Percentiles rank a stretch among this genome's conserved stretches.
Conservation (phyloP, 208 protist genomes). For the Leishmania guyanensis region DNA sequence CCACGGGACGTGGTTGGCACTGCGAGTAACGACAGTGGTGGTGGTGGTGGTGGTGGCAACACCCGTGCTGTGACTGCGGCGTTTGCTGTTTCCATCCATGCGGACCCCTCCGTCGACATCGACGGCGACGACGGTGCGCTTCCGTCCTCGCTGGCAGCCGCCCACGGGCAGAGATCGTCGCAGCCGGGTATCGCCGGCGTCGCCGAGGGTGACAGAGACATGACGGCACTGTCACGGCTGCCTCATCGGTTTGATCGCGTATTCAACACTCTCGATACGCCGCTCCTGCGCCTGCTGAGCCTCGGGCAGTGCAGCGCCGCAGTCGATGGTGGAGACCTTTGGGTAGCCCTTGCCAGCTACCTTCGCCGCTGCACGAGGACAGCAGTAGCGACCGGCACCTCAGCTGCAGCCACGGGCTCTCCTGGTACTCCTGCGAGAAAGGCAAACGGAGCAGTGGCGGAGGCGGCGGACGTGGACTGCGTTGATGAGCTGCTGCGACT, state of each 20-base stretch:
- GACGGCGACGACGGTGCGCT: not conserved
- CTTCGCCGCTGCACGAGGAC: conserved; percentile 12
- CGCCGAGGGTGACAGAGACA: not conserved
- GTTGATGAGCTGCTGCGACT: conserved; percentile 29
- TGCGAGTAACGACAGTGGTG: not conserved
- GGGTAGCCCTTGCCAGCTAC: conserved; percentile 11
- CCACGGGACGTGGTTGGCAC: not conserved
- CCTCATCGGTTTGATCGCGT: conserved; percentile 21
- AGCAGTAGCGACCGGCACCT: not conserved
- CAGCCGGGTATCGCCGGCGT: not conserved
- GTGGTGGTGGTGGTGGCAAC: not conserved
- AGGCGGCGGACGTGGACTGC: conserved; percentile 21
- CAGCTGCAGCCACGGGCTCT: not conserved
- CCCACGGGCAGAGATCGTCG: not conserved
- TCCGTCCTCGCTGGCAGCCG: not conserved
- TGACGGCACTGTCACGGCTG: not conserved
- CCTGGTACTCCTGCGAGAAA: conserved; percentile 3
- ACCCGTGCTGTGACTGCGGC: not conserved
- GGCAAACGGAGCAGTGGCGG: conserved; percentile 20
- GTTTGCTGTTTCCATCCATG: not conserved
- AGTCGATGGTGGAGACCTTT: not conserved
- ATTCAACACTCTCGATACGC: conserved; percentile 30
- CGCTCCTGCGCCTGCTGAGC: conserved; percentile 33
- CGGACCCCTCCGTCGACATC: not conserved
- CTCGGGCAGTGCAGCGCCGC: not conserved